A percentile compares a stretch with the other conserved stretches of the same genome.
These are phyloP conservation scores for Bassia scoparia DNA, from an alignment of 148 eudicot genomes.

Conservation along the genomic window DNA sequence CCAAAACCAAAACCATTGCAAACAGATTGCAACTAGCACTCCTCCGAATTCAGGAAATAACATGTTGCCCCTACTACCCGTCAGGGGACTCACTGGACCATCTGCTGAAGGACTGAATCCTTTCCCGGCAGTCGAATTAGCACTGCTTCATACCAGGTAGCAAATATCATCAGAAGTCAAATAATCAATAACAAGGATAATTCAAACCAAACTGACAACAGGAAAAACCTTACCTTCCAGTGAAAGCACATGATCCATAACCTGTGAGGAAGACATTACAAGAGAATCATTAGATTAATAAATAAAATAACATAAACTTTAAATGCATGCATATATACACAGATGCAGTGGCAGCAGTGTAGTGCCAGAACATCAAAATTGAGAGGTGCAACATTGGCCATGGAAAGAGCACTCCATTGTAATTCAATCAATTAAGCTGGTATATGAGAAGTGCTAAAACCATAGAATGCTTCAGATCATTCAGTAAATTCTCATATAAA, in stretches of 20 bases:
- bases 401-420: neutral
- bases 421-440: neutral
- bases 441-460: neutral
- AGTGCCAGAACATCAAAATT: neutral
- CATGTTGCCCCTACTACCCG: slow-evolving; percentile 30
- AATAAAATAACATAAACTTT: neutral
- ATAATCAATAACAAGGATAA: neutral
- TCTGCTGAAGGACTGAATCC: slow-evolving; percentile 45
- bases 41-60: slow-evolving; percentile 27
- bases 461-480: neutral
- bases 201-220: slow-evolving; percentile 3
- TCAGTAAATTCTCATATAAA: neutral
- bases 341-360: no score
- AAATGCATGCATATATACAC: neutral
- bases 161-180: neutral
- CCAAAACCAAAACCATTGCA: slow-evolving; percentile 29
- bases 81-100: slow-evolving; percentile 55
- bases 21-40: slow-evolving; percentile 29
- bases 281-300: slow-evolving; percentile 21
- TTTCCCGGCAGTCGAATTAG: slow-evolving; percentile 35
- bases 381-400: neutral
- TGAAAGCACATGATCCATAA: slow-evolving; percentile 72
- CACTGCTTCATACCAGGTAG: slow-evolving; percentile 36
- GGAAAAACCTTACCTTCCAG: slow-evolving; percentile 58
- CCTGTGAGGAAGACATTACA: slow-evolving; percentile 45